Evolutionary conservation across 148 eudicot species (phyloP).

Genomic region (Rhododendron simsii): DNA sequence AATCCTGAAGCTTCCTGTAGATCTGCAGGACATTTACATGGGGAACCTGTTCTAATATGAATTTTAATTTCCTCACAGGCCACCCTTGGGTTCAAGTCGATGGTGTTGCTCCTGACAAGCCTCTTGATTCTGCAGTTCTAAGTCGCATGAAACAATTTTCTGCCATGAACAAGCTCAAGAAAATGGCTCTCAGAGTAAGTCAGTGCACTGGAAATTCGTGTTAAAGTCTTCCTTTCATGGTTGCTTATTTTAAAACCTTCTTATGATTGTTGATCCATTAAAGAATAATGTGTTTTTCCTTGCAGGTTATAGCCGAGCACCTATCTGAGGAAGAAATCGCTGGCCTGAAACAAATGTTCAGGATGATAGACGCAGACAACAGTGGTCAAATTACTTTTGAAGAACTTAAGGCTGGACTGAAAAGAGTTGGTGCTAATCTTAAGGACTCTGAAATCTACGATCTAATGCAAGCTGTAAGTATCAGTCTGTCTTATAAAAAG

Average conservation of each 20-base stretch:
- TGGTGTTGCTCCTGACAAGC: constrained; percentile 85
- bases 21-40: not conserved
- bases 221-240: not conserved
- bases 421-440: constrained; percentile 73
- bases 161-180: constrained; percentile 82
- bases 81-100: constrained; percentile 90
- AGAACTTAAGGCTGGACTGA: constrained; percentile 76
- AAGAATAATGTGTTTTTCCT: not conserved
- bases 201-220: not conserved
- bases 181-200: constrained; percentile 86
- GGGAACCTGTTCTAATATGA: constrained; percentile 3
- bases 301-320: constrained; percentile 78
- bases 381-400: constrained; percentile 88
- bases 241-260: not conserved
- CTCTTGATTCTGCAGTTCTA: constrained; percentile 91
- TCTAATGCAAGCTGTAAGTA: constrained; percentile 90
- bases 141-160: constrained; percentile 82
- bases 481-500: not conserved
- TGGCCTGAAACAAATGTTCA: constrained; percentile 88
- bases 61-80: constrained; percentile 36
- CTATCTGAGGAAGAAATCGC: constrained; percentile 95
- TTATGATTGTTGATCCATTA: not conserved
- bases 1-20: not conserved
- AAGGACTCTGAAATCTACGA: constrained; percentile 75
- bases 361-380: constrained; percentile 80